Conservation (phyloP, 2,329 filamentous ascomycete species). For the Colletotrichum sp. region DNA sequence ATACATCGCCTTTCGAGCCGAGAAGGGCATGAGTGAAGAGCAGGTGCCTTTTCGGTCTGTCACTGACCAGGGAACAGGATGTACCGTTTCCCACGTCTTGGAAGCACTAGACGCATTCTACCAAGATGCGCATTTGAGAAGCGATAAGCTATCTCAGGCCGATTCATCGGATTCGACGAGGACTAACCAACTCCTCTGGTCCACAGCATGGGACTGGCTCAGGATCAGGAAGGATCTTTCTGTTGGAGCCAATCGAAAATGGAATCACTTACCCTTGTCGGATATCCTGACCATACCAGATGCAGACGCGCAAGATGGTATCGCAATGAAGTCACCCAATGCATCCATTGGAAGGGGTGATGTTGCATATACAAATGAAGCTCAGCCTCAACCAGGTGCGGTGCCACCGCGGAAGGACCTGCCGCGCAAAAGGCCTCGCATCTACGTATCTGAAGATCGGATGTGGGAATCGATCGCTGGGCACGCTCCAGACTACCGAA, state of each 20-base stretch:
- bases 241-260: conserved; percentile 22
- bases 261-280: conserved; percentile 23
- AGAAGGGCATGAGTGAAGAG: background rate
- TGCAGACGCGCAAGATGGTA: background rate
- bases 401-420: background rate
- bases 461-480: conserved; percentile 66
- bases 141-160: background rate
- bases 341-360: background rate
- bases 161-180: background rate
- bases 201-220: conserved; percentile 27
- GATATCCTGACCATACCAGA: conserved; percentile 22
- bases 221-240: conserved; percentile 25
- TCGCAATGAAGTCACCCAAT: background rate
- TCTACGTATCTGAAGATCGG: conserved; percentile 59
- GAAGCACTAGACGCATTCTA: conserved; percentile 14
- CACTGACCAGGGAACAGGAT: conserved; percentile 14
- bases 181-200: conserved; percentile 13
- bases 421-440: conserved; percentile 28
- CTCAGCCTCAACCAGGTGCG: background rate
- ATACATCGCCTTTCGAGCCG: background rate
- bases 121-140: background rate
- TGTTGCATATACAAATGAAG: background rate
- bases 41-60: background rate
- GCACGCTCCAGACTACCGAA: conserved; percentile 63
- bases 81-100: conserved; percentile 17